phyloP scores from a whole-genome alignment of 495 filamentous ascomycete species.

The Lasiosphaeria hispida region DNA sequence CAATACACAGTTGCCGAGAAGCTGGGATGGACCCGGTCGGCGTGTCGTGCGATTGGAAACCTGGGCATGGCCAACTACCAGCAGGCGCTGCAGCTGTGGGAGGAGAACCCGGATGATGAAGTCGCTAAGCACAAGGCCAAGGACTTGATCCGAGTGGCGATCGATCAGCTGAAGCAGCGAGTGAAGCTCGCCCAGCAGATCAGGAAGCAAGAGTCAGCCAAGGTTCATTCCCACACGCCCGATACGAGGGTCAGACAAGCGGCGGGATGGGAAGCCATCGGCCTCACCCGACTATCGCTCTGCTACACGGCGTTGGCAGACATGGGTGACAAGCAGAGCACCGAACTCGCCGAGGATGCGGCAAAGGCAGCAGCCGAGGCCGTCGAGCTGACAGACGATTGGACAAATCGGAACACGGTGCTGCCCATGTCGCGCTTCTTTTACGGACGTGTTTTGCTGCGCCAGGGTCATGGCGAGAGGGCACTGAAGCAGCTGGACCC shows the following conservation, averaged over 20 bases:
- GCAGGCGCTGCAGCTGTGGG: constrained; percentile 13
- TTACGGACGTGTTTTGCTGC: constrained; percentile 10
- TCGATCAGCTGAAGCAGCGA: constrained; percentile 12
- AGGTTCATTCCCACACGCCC: not conserved
- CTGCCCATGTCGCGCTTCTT: constrained; percentile 13
- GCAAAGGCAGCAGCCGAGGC: not conserved
- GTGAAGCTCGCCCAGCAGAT: constrained; percentile 1
- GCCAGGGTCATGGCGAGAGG: constrained; percentile 1
- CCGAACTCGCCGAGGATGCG: not conserved
- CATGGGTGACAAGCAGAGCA: not conserved
- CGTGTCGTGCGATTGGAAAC: constrained; percentile 36
- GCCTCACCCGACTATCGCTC: constrained; percentile 21
- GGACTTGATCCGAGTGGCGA: constrained; percentile 4
- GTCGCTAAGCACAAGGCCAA: not conserved
- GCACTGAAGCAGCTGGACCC: not conserved
- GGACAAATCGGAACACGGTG: not conserved
- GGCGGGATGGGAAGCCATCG: constrained; percentile 16
- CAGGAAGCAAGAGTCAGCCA: not conserved
- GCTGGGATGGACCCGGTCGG: constrained; percentile 12
- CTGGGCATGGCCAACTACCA: constrained; percentile 37
- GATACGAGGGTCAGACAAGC: not conserved
- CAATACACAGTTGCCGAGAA: constrained; percentile 28
- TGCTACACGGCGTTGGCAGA: constrained; percentile 3
- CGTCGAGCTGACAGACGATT: not conserved
- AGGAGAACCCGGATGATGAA: not conserved